Percentiles rank a stretch among this genome's conserved stretches.
Conservation (phyloP, 352 stramenopile genomes). For the Thraustochytrium sp. region DNA sequence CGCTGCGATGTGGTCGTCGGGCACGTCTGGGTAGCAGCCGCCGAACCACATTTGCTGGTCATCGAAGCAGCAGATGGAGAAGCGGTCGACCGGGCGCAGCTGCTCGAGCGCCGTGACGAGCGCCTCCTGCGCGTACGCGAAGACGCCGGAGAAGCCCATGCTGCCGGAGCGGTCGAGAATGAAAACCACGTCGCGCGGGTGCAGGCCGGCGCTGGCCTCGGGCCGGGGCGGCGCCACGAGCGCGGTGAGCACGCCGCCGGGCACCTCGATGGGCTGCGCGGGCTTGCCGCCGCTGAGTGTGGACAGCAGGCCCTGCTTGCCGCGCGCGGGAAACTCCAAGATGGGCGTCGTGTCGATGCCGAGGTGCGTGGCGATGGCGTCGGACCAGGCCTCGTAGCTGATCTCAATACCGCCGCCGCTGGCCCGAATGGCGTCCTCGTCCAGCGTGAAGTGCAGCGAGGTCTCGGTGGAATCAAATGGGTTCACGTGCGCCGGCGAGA, state of each 20-base stretch:
- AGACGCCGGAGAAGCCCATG: slow-evolving; percentile 38
- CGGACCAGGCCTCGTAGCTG: background rate
- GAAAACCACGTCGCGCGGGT: slow-evolving; percentile 28
- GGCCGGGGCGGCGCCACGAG: slow-evolving; percentile 9
- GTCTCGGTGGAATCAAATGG: too few species aligned
- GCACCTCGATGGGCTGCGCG: background rate
- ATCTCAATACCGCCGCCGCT: background rate
- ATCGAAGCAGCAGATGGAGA: slow-evolving; percentile 44
- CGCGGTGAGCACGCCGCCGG: background rate
- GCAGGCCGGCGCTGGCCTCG: background rate
- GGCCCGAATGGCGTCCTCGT: background rate
- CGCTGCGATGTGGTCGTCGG: background rate
- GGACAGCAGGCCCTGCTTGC: too few species aligned
- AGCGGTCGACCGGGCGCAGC: slow-evolving; percentile 9
- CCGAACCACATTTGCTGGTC: slow-evolving; percentile 26
- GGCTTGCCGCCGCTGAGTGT: background rate
- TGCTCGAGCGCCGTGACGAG: background rate
- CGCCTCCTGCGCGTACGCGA: background rate
- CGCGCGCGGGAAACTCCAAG: background rate
- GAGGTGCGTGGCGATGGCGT: background rate
- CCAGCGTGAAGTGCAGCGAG: background rate
- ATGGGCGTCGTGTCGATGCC: background rate
- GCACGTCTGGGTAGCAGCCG: slow-evolving; percentile 4
- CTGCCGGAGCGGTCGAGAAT: slow-evolving; percentile 15
- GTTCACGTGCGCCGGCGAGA: too few species aligned